These are phyloP conservation scores for Astrothelium subdiscretum DNA, from an alignment of 495 filamentous ascomycete genomes.

Conservation along the genomic window DNA sequence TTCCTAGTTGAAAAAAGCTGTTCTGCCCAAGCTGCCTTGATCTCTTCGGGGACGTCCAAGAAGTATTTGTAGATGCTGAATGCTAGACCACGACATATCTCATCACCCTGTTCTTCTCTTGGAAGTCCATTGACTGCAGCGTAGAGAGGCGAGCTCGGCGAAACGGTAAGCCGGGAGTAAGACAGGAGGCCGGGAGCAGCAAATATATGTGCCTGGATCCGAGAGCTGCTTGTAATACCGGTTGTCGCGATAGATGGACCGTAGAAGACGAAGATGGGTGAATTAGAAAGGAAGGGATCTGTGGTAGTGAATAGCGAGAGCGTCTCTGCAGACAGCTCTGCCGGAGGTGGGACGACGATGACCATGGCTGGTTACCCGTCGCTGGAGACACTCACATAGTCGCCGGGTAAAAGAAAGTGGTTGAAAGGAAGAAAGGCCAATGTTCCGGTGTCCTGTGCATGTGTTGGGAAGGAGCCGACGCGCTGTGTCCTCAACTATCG, in stretches of 20 bases:
- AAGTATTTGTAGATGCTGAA: constrained; percentile 92
- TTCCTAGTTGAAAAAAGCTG: constrained; percentile 28
- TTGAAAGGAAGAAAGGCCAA: background rate
- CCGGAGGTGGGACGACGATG: constrained; percentile 51
- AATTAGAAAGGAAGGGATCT: constrained; percentile 62
- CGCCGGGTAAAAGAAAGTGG: background rate
- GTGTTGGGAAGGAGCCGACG: background rate
- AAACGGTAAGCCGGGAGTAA: constrained; percentile 81
- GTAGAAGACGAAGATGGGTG: constrained; percentile 71
- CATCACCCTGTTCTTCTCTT: constrained; percentile 85
- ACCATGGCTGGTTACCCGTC: constrained; percentile 41
- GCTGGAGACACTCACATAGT: background rate
- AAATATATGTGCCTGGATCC: constrained; percentile 87
- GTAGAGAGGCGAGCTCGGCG: constrained; percentile 91
- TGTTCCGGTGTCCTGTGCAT: background rate
- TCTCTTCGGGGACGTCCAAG: constrained; percentile 61
- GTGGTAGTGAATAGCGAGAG: constrained; percentile 71
- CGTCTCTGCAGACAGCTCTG: constrained; percentile 56
- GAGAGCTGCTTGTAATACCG: constrained; percentile 73
- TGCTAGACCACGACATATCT: constrained; percentile 76
- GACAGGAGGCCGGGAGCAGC: constrained; percentile 76
- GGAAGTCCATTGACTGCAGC: constrained; percentile 84
- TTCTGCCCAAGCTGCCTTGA: constrained; percentile 47
- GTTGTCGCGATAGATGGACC: constrained; percentile 74
- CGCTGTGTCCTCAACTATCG: background rate